These are phyloP conservation scores for Discostella pseudostelligera DNA, from an alignment of 108 stramenopile genomes.

Conservation along the genomic window DNA sequence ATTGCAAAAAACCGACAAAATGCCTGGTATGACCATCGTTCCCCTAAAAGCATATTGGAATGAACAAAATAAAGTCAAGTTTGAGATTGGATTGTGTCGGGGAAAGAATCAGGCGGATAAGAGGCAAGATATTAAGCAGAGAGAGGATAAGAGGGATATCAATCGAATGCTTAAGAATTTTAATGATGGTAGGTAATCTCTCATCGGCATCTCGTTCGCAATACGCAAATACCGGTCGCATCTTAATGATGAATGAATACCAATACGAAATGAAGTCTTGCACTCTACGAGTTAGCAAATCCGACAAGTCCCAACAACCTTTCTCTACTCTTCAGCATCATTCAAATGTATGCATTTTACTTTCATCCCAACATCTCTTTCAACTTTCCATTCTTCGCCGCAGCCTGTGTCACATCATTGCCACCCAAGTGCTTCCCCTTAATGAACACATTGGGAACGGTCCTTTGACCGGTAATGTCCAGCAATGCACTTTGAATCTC, in stretches of 20 bases:
- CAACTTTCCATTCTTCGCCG: slow-evolving; percentile 60
- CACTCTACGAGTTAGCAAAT: too few species aligned
- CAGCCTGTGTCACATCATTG: slow-evolving; percentile 75
- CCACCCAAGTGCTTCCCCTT: slow-evolving; percentile 76
- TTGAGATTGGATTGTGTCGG: slow-evolving; percentile 77
- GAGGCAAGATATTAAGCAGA: slow-evolving; percentile 71
- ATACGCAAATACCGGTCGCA: too few species aligned
- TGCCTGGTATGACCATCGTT: slow-evolving; percentile 45
- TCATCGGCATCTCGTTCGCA: too few species aligned
- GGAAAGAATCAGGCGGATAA: slow-evolving; percentile 89
- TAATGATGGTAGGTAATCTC: too few species aligned
- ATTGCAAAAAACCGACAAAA: slow-evolving; percentile 37
- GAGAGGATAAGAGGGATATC: slow-evolving; percentile 73
- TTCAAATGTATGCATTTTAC: too few species aligned
- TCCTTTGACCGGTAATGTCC: slow-evolving; percentile 54
- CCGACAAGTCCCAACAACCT: too few species aligned
- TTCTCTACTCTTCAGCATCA: too few species aligned
- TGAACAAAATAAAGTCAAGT: slow-evolving; percentile 75
- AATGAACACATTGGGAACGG: slow-evolving; percentile 64
- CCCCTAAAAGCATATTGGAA: slow-evolving; percentile 86
- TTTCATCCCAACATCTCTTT: slow-evolving; percentile 72
- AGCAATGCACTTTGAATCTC: slow-evolving; percentile 52
- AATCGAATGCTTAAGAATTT: slow-evolving; percentile 79
- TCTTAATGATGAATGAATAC: too few species aligned
- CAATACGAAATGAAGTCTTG: too few species aligned